A percentile compares a stretch with the other conserved stretches of the same genome.
Conservation (phyloP, 1,284 basidiomycete genomes). For the Marasmius tenuissimus region DNA sequence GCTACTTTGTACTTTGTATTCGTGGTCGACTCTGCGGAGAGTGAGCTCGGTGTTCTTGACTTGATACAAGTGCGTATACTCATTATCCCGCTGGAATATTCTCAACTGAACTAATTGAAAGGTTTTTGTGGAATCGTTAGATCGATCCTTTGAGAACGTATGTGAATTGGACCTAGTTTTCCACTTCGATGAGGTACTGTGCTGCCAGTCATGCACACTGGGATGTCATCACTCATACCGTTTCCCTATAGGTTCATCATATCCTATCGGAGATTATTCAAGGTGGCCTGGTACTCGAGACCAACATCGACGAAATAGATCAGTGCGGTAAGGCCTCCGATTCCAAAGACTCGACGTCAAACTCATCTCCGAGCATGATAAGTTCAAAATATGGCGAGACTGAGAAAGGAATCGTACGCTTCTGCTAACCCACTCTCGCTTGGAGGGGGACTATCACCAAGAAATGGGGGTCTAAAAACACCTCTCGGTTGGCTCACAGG, state of each 20-base stretch:
- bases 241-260: slow-evolving; percentile 76
- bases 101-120: slow-evolving; percentile 19
- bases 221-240: not conserved
- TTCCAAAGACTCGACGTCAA: not conserved
- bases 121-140: slow-evolving; percentile 98
- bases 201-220: not conserved
- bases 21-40: slow-evolving; percentile 93
- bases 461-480: slow-evolving; percentile 62
- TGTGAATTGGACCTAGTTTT: slow-evolving; percentile 99
- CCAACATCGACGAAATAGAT: slow-evolving; percentile 91
- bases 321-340: slow-evolving; percentile 55
- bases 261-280: slow-evolving; percentile 95
- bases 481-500: slow-evolving; percentile 81
- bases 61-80: slow-evolving; percentile 82
- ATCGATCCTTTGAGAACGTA: slow-evolving; percentile 96
- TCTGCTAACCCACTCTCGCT: slow-evolving; percentile 77
- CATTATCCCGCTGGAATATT: not conserved
- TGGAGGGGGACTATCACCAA: slow-evolving; percentile 56
- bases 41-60: slow-evolving; percentile 94
- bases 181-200: slow-evolving; percentile 91
- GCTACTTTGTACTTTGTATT: slow-evolving; percentile 98
- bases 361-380: slow-evolving; percentile 8
- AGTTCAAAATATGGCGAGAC: slow-evolving; percentile 70
- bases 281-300: slow-evolving; percentile 97
- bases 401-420: slow-evolving; percentile 72